Evolutionary conservation across 2,329 filamentous ascomycete species (phyloP), one percentile per base, ranked within the genome.

Genomic region (Colletotrichum filicis): DNA sequence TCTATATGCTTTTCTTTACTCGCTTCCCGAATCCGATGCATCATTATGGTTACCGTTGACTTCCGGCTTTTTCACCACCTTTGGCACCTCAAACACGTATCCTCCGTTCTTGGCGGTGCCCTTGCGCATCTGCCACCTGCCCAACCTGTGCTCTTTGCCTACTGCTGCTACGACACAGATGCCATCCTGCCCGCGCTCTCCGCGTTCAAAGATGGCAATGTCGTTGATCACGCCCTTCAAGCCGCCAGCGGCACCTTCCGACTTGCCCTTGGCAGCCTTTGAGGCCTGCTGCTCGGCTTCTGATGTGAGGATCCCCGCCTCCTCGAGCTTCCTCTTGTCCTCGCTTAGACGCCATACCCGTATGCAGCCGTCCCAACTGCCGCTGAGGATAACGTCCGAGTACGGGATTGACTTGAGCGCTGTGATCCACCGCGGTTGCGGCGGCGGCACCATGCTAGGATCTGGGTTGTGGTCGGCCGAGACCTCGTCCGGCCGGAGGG

Each of bases 311-410:
- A 91, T 87, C 1, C 95, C 95, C 8, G 95, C 83, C 0, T 90
- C 84, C 78, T 97, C 92, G 57, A 99, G 89, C 75, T 88, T 91
- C 81, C 90, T 91, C 84, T 95, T 97, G 81, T 98, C 96, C 55
- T 94, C 91, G 66, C 92, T 93, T 24, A 99, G 87, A 74, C 89
- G 91, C 97, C 97, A 99, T 5, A 92, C 92, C 62, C 96, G 89
- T 71, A 99, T 88, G 82, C 90, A 92, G 2, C 97, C 97, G 80
- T 97, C 97, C 95, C 96, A 99, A 82, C 95, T 98, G 37, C 96
- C 97, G 76, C 92, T 97, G 63, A 99, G 87, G 69, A 99, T 91
- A 63, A 98, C 86, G 79, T 99, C 95, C 5, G 95, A 96, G 81
- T 95, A 98, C 0, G 97, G 96, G 61, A 99, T 88, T 0, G 94